A percentile compares a stretch with the other conserved stretches of the same genome.
Conservation (phyloP, 2,329 filamentous ascomycete genomes). For the Amphichorda felina region DNA sequence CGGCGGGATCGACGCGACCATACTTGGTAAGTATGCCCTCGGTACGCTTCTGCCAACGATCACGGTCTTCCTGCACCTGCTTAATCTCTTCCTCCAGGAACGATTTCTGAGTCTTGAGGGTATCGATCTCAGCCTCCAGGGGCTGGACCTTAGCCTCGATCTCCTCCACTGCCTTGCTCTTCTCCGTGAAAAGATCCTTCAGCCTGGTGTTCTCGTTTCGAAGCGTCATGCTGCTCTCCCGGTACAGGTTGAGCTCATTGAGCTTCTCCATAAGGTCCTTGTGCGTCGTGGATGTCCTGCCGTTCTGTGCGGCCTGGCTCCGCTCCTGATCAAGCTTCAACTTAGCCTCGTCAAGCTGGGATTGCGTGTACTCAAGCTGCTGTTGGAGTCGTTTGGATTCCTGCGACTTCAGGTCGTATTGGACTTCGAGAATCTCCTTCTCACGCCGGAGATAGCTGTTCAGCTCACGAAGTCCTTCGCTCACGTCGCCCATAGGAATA, state of each 20-base stretch:
- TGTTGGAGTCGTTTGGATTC: slow-evolving; percentile 83
- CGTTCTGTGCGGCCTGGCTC: slow-evolving; percentile 59
- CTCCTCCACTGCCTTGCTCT: slow-evolving; percentile 61
- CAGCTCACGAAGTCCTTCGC: slow-evolving; percentile 76
- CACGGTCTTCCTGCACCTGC: slow-evolving; percentile 80
- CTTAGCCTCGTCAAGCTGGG: slow-evolving; percentile 78
- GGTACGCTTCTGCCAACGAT: slow-evolving; percentile 90
- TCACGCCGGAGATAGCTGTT: slow-evolving; percentile 86
- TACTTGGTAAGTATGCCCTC: slow-evolving; percentile 95
- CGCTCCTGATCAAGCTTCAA: slow-evolving; percentile 88
- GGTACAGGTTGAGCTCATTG: slow-evolving; percentile 89
- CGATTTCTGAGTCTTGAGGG: slow-evolving; percentile 70
- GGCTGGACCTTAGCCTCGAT: slow-evolving; percentile 69
- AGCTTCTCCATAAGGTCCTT: slow-evolving; percentile 90
- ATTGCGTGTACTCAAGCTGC: slow-evolving; percentile 76
- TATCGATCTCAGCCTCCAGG: slow-evolving; percentile 65
- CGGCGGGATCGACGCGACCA: slow-evolving; percentile 85
- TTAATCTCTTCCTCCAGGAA: slow-evolving; percentile 82
- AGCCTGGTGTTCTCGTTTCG: slow-evolving; percentile 76
- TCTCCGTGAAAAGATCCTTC: slow-evolving; percentile 64
- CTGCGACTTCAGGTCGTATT: slow-evolving; percentile 79
- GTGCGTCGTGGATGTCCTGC: slow-evolving; percentile 65
- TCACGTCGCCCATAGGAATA: slow-evolving; percentile 42
- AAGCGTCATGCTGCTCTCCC: slow-evolving; percentile 86
- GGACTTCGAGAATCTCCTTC: slow-evolving; percentile 97